Base-by-base conservation (phyloP, 208 protist genomes). In the Leishmania lainsoni region DNA sequence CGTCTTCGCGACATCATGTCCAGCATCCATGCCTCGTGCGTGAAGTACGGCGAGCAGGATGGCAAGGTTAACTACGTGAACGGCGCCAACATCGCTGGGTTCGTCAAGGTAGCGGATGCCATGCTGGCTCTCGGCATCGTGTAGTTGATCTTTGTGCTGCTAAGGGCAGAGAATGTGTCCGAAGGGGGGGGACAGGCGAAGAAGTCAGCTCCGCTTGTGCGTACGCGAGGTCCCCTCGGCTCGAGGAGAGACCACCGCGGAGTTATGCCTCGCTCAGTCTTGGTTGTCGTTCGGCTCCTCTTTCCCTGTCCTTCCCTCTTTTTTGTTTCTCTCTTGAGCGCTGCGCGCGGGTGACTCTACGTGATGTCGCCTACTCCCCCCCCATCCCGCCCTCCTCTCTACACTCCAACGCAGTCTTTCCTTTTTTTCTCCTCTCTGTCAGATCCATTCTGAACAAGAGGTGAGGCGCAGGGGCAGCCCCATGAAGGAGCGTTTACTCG, bases 71-170 rank as follows among this genome's bases (percentile, higher is more conserved):
- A 96, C 88, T 92, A 95, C 74, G 82, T 93, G 65, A 76, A 90
- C 66, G 98, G 97, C 39, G 97, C 98, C 49, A 99, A 99, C 89
- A 93, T 98, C 74, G 97, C 93, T 52, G 98, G 97, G 48, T 99
- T 95, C 81, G 91, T 95, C 32, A 95, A 95, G 88, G 90, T 95
- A 26, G 91, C 91, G 5, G 89, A 95, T 73, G 91, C 91, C 26
- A 95, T 95, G 88, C 83, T 90, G 61, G 89, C 84, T 72, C 88
- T 93, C 58, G 91, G 91, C 56, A 76, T 95, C 54, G 76, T 94
- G 56, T 94, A 91, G 58, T n/a, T 29, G 32, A 79, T 48, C 14
- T 8, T 16, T 52, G 12, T 63, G 80, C 63, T 26, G 26, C 12
- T 22, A 73, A 17, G 69, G 69, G 16, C 42, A 32, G 26, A 29